These are phyloP conservation scores for Glycyrrhiza uralensis DNA, from an alignment of 306 rosid species.

Conservation along the genomic window DNA sequence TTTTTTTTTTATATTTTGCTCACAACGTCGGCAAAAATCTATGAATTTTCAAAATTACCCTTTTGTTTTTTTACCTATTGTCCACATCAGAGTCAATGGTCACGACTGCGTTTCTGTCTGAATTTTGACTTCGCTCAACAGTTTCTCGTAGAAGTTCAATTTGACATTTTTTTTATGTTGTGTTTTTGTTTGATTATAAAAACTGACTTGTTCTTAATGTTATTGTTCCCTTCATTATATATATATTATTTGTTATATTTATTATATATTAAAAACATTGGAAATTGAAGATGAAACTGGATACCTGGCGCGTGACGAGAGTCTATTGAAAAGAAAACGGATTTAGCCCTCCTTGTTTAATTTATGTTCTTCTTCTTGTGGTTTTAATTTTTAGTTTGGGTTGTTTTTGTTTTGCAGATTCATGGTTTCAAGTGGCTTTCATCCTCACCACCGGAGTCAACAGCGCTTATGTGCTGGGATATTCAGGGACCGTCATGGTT, in stretches of 20 bases:
- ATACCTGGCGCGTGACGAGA: too few species aligned
- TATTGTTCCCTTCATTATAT: too few species aligned
- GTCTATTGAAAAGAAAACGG: too few species aligned
- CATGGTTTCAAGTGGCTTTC: constrained; percentile 90
- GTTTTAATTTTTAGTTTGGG: neutral
- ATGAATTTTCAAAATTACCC: neutral
- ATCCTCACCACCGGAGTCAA: constrained; percentile 92
- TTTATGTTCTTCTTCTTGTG: neutral
- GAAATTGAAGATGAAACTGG: too few species aligned
- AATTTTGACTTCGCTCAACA: neutral
- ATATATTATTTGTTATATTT: too few species aligned
- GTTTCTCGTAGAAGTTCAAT: neutral
- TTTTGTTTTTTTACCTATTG: neutral
- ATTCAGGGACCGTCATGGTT: constrained; percentile 81
- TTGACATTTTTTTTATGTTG: neutral
- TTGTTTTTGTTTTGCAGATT: constrained; percentile 40
- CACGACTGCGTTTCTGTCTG: neutral
- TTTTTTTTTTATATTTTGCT: neutral
- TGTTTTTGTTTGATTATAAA: neutral
- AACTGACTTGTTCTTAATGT: neutral
- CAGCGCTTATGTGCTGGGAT: constrained; percentile 92
- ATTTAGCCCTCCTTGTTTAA: too few species aligned
- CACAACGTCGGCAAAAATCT: neutral
- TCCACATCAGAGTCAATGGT: neutral
- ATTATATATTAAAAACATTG: too few species aligned